These are phyloP conservation scores for Cadophora gregata DNA, from an alignment of 2,329 filamentous ascomycete genomes.

Conservation along the genomic window DNA sequence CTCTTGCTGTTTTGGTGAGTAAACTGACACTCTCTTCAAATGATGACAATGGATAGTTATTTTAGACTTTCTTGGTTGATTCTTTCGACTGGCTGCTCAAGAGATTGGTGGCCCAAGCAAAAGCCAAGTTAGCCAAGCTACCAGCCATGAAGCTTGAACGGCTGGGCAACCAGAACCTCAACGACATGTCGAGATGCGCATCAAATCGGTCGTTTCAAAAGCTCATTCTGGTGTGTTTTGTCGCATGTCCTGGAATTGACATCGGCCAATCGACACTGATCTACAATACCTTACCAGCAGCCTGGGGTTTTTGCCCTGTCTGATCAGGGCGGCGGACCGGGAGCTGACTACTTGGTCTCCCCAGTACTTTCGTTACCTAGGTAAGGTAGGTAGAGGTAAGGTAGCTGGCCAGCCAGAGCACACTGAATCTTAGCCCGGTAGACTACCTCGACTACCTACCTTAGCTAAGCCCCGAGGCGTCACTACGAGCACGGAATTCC, in stretches of 20 bases:
- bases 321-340: not conserved
- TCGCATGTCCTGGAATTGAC: too few species aligned
- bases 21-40: too few species aligned
- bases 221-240: not conserved
- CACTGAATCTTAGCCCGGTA: not conserved
- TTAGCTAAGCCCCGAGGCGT: too few species aligned
- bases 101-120: too few species aligned
- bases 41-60: too few species aligned
- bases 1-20: too few species aligned
- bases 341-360: not conserved
- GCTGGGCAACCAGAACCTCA: not conserved
- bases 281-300: not conserved
- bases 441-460: too few species aligned
- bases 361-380: too few species aligned
- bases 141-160: not conserved
- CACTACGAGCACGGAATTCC: constrained; percentile 11
- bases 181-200: not conserved
- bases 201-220: not conserved
- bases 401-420: too few species aligned
- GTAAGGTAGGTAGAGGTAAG: too few species aligned
- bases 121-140: not conserved
- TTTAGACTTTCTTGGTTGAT: too few species aligned
- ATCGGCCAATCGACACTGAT: not conserved
- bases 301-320: not conserved
- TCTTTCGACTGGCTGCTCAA: too few species aligned